These are phyloP conservation scores for Chlorophyllum brunneum DNA, from an alignment of 768 basidiomycete species.

Conservation along the genomic window DNA sequence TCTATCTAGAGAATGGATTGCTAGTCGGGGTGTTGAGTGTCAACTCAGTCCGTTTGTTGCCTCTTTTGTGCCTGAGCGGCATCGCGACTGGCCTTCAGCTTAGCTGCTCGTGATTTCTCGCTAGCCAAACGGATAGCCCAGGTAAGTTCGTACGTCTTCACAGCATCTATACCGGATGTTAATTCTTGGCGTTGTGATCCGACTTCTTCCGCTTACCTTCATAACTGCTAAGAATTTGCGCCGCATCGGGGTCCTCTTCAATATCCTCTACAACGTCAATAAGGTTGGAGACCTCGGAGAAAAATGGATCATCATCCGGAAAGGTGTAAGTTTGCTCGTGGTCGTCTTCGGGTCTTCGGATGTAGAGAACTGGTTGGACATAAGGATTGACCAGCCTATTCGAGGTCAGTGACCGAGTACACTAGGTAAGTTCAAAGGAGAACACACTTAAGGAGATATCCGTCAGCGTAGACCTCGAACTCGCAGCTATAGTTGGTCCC, in stretches of 20 bases:
- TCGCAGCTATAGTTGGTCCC: slow-evolving; percentile 93
- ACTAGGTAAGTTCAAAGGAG: background rate
- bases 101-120: slow-evolving; percentile 57
- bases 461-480: slow-evolving; percentile 91
- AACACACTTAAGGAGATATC: slow-evolving; percentile 77
- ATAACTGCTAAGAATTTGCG: slow-evolving; percentile 78
- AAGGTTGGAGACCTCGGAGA: slow-evolving; percentile 87
- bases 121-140: slow-evolving; percentile 88
- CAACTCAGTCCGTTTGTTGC: slow-evolving; percentile 5
- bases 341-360: slow-evolving; percentile 83
- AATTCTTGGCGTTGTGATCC: no score
- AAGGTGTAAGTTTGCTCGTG: slow-evolving; percentile 67
- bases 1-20: background rate
- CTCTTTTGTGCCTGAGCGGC: slow-evolving; percentile 24
- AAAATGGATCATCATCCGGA: slow-evolving; percentile 87
- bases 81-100: slow-evolving; percentile 30
- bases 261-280: slow-evolving; percentile 89
- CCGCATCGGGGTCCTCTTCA: slow-evolving; percentile 78
- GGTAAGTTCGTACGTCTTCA: slow-evolving; percentile 85
- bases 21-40: background rate
- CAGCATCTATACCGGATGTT: slow-evolving; percentile 54
- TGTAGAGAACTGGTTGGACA: slow-evolving; percentile 82
- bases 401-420: slow-evolving; percentile 1
- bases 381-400: slow-evolving; percentile 86
- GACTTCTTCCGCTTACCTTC: slow-evolving; percentile 50